A percentile compares a stretch with the other conserved stretches of the same genome.
phyloP scores from a whole-genome alignment of 139 green algal species.

The Chlamydomonas sp. region DNA sequence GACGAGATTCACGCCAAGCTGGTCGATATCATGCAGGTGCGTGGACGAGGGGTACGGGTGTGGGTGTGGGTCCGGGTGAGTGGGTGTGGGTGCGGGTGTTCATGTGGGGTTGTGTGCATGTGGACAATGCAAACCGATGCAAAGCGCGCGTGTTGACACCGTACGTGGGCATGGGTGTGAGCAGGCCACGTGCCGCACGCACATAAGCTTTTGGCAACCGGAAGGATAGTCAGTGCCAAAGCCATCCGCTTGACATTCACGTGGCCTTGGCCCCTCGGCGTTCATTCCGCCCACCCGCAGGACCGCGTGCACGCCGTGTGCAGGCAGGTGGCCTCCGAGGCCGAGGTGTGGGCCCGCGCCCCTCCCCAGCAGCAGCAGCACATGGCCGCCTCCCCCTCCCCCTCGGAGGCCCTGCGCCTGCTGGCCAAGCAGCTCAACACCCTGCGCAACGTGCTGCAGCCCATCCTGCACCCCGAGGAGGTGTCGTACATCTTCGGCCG shows the following conservation, averaged over 20 bases:
- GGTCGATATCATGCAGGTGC: constrained; percentile 92
- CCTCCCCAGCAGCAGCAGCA: constrained; percentile 37
- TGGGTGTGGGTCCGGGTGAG: not conserved
- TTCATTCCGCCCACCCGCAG: not conserved
- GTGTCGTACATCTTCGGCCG: constrained; percentile 84
- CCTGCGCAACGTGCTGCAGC: constrained; percentile 76
- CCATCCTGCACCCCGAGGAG: constrained; percentile 79
- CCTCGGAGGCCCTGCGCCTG: constrained; percentile 19
- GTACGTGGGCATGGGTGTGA: no score
- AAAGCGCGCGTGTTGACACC: no score
- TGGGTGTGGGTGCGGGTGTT: constrained; percentile 47
- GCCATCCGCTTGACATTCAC: no score
- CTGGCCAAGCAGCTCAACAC: constrained; percentile 63
- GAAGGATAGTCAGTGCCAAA: no score
- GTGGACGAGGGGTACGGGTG: constrained; percentile 49
- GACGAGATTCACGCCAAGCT: constrained; percentile 92
- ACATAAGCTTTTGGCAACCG: no score
- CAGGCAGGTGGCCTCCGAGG: constrained; percentile 62
- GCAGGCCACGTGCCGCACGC: no score
- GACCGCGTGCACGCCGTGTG: constrained; percentile 52
- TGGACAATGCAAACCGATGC: no score
- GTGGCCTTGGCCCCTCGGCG: no score
- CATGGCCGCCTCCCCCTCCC: not conserved
- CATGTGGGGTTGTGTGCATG: constrained; percentile 42
- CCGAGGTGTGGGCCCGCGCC: constrained; percentile 54